Percentiles rank a stretch among this genome's conserved stretches.
Conservation (phyloP, 768 basidiomycete species). For the Agaricus subrufescens region DNA sequence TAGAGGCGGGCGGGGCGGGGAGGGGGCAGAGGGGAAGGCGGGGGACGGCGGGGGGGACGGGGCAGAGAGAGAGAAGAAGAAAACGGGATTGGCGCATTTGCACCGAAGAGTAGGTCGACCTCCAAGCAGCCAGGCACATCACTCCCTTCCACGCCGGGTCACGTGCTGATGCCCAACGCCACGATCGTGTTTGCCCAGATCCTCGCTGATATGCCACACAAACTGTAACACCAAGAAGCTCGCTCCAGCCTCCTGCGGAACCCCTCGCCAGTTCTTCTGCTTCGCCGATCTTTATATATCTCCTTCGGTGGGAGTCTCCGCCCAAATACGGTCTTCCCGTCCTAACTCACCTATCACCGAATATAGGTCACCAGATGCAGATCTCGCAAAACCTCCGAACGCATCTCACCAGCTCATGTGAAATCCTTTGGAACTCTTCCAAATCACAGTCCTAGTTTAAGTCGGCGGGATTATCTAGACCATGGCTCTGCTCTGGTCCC, state of each 20-base stretch:
- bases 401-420: too few relatives aligned
- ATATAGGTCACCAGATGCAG: too few relatives aligned
- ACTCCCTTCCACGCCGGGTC: conserved; percentile 6
- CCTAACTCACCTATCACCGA: background rate
- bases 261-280: background rate
- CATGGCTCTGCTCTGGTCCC: too few relatives aligned
- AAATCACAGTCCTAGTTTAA: too few relatives aligned
- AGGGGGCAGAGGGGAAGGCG: background rate
- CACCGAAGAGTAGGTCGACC: conserved; percentile 8
- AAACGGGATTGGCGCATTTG: conserved; percentile 9
- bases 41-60: background rate
- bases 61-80: conserved; percentile 9
- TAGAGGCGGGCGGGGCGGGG: background rate
- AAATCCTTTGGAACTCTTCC: too few relatives aligned
- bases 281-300: background rate
- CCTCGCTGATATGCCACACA: background rate
- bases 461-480: too few relatives aligned
- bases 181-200: background rate
- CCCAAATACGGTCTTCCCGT: background rate
- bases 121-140: conserved; percentile 10
- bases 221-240: background rate
- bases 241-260: background rate
- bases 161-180: conserved; percentile 6
- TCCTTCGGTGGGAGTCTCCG: conserved; percentile 3
- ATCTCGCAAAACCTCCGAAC: too few relatives aligned